Evolutionary conservation across 306 rosid species (phyloP).

Genomic region (Hippophae tibetana): DNA sequence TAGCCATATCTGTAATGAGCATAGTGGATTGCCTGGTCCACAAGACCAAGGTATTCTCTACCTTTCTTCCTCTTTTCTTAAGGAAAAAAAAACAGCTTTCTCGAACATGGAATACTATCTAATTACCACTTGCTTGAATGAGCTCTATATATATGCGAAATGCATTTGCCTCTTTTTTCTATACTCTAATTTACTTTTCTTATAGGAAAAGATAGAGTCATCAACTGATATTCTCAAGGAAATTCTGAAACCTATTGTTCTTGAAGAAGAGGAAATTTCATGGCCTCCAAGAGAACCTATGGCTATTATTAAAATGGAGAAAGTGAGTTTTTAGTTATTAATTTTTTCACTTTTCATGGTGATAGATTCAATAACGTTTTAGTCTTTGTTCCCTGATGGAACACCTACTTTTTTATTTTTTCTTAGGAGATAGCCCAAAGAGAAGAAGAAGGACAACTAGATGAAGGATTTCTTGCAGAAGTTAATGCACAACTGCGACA

Average conservation of each 20-base stretch:
- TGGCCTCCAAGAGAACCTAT: constrained; percentile 90
- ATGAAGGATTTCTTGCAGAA: constrained; percentile 92
- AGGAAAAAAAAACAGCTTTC: not conserved
- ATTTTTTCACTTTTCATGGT: not conserved
- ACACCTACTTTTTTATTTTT: constrained; percentile 4
- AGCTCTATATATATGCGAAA: not conserved
- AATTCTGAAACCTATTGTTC: constrained; percentile 65
- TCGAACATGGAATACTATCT: not conserved
- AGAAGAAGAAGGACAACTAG: constrained; percentile 78
- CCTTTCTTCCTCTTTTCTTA: constrained; percentile 14
- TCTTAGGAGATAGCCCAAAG: constrained; percentile 61
- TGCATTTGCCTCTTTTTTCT: not conserved
- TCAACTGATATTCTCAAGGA: constrained; percentile 78
- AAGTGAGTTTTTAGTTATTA: constrained; percentile 27
- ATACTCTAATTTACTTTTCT: constrained; percentile 6
- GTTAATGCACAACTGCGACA: constrained; percentile 88
- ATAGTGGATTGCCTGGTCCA: constrained; percentile 68
- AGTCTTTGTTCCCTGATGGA: no score
- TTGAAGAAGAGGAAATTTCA: constrained; percentile 60
- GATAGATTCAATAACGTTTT: not conserved
- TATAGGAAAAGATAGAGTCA: constrained; percentile 86
- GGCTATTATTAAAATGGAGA: constrained; percentile 61
- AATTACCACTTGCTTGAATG: not conserved
- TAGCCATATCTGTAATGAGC: constrained; percentile 67
- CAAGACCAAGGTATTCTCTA: constrained; percentile 56